Evolutionary conservation across 2,329 filamentous ascomycete genomes (phyloP).

Genomic region (Penicillium sp.): DNA sequence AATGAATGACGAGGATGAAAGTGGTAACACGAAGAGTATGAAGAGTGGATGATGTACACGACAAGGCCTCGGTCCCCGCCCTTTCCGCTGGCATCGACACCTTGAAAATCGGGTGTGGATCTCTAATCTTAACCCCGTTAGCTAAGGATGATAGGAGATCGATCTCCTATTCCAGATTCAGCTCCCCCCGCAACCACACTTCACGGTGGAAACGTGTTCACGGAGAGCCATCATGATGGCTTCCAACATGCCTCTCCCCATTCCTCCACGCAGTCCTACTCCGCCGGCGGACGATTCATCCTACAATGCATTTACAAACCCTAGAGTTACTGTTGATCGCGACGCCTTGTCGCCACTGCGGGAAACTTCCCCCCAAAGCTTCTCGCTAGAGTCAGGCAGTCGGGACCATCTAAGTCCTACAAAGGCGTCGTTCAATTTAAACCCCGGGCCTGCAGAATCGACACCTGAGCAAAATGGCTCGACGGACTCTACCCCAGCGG

Average conservation of each 20-base stretch:
- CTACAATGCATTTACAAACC: conserved; percentile 21
- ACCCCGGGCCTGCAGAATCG: conserved; percentile 27
- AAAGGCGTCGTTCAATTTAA: conserved; percentile 37
- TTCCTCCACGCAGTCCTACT: conserved; percentile 65
- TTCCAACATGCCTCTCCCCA: conserved; percentile 58
- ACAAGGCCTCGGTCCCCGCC: conserved; percentile 20
- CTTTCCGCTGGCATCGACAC: conserved; percentile 18
- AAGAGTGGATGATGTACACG: conserved; percentile 27
- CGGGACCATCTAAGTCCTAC: conserved; percentile 35
- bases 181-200: conserved; percentile 1
- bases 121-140: conserved; percentile 2
- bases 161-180: conserved; percentile 18
- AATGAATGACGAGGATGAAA: conserved; percentile 28
- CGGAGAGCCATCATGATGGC: conserved; percentile 50
- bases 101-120: conserved; percentile 10
- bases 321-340: conserved; percentile 42
- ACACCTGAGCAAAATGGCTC: conserved; percentile 28
- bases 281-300: conserved; percentile 58
- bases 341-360: conserved; percentile 51
- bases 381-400: conserved; percentile 18
- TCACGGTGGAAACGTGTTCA: conserved; percentile 10
- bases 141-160: conserved; percentile 4
- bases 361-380: conserved; percentile 35
- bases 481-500: conserved; percentile 37
- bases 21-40: conserved; percentile 1